Conservation (phyloP, 108 stramenopile genomes). For the Bacterosira constricta region DNA sequence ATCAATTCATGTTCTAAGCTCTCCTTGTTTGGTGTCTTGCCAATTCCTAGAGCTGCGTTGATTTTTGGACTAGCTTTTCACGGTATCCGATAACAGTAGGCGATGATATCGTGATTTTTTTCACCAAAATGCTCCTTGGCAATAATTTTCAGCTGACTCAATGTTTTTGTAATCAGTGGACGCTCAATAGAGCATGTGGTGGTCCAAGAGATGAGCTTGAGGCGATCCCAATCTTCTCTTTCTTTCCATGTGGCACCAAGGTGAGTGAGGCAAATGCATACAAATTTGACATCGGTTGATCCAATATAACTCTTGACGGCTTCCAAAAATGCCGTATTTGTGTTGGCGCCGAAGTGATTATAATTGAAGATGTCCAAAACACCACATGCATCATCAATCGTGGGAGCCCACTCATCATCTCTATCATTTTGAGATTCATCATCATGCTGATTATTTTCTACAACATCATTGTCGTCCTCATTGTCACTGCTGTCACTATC, state of each 20-base stretch:
- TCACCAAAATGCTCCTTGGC: background rate
- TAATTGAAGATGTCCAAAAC: too few species aligned
- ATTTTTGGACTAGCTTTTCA: too few species aligned
- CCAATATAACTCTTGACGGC: background rate
- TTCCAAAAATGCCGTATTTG: too few species aligned
- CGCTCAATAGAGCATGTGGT: background rate
- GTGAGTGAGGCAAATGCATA: background rate
- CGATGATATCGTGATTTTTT: too few species aligned
- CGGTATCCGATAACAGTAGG: too few species aligned
- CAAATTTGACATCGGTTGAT: background rate
- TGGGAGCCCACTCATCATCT: too few species aligned
- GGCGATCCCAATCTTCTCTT: background rate
- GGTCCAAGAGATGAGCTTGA: background rate
- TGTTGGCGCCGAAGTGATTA: too few species aligned
- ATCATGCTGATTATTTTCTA: too few species aligned
- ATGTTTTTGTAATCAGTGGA: background rate
- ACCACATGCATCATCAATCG: too few species aligned
- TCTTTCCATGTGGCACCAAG: background rate
- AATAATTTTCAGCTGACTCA: background rate
- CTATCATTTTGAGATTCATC: too few species aligned
- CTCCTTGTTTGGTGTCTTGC: background rate
- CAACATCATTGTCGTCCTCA: too few species aligned
- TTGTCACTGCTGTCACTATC: too few species aligned
- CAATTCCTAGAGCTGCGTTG: background rate
- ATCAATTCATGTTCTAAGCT: background rate